Evolutionary conservation across 2,329 filamentous ascomycete species (phyloP).

Genomic region (Botryotinia globosa): DNA sequence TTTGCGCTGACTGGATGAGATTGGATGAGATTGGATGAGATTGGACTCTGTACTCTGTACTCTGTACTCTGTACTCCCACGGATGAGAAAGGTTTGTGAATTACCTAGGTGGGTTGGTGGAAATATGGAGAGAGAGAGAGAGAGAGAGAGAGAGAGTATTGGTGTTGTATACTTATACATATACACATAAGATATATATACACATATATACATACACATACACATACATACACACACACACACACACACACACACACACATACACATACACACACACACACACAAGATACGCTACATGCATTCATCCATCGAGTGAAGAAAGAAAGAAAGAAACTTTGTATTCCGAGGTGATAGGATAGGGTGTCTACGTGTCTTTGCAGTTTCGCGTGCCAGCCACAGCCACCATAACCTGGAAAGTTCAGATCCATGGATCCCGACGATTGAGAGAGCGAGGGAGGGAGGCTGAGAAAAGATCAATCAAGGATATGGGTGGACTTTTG

Average conservation of each 20-base stretch:
- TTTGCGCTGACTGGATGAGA: not conserved
- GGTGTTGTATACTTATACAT: too few species aligned
- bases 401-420: too few species aligned
- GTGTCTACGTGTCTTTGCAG: not conserved
- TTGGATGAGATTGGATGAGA: too few species aligned
- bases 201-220: not conserved
- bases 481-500: not conserved
- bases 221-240: too few species aligned
- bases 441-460: not conserved
- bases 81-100: not conserved
- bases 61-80: too few species aligned
- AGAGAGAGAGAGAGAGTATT: too few species aligned
- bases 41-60: too few species aligned
- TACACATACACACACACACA: too few species aligned
- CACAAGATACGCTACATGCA: not conserved
- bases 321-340: not conserved
- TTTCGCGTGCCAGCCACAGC: not conserved
- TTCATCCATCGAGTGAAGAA: not conserved
- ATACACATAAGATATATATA: too few species aligned
- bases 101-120: too few species aligned
- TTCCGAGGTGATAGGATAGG: too few species aligned
- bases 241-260: not conserved
- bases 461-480: not conserved
- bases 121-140: not conserved
- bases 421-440: not conserved